Conservation (phyloP, 2,329 filamentous ascomycete genomes). For the Chaetoscypha palmicola region DNA sequence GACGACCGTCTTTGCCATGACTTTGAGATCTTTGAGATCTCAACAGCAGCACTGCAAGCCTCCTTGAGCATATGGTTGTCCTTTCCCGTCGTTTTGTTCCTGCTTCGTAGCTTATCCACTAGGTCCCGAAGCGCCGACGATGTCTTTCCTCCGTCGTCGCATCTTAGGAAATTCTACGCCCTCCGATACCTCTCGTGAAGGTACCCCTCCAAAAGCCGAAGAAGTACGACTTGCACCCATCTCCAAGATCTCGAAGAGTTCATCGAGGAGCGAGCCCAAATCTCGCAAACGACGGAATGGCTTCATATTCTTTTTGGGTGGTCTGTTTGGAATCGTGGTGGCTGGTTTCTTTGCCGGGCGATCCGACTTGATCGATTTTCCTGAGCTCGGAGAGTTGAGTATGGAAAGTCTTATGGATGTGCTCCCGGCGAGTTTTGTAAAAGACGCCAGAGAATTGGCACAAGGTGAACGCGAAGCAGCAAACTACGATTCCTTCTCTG, state of each 20-base stretch:
- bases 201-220: conserved; percentile 28
- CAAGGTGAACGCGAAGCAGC: conserved; percentile 82
- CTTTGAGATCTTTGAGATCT: not conserved
- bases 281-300: conserved; percentile 56
- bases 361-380: conserved; percentile 82
- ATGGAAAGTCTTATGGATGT: conserved; percentile 83
- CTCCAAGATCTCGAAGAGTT: conserved; percentile 34
- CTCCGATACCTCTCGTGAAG: conserved; percentile 11
- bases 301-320: conserved; percentile 80
- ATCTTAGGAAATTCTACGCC: conserved; percentile 12
- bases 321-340: conserved; percentile 80
- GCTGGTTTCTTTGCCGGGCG: conserved; percentile 85
- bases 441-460: conserved; percentile 78
- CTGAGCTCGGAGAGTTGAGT: conserved; percentile 62
- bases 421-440: conserved; percentile 76
- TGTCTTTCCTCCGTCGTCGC: conserved; percentile 24
- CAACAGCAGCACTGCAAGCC: not conserved
- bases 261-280: conserved; percentile 16
- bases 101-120: too few relatives aligned
- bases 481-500: conserved; percentile 87
- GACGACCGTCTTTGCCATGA: not conserved
- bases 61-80: not conserved
- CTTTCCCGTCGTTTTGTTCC: not conserved
- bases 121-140: conserved; percentile 3
- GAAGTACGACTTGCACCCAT: conserved; percentile 46